Conservation (phyloP, 345 rosid species). For the Conringia planisiliqua region DNA sequence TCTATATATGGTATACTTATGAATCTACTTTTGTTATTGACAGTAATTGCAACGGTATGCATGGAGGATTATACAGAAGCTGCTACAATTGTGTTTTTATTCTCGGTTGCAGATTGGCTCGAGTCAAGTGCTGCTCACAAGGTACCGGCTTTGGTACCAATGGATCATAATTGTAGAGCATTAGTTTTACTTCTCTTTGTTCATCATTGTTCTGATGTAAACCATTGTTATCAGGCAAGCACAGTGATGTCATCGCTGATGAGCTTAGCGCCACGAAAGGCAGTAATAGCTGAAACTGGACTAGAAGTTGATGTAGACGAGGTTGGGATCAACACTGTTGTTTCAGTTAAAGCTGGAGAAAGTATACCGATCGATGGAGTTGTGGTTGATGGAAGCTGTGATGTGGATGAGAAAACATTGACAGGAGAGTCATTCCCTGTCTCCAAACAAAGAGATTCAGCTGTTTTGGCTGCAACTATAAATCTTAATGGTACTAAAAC, state of each 20-base stretch:
- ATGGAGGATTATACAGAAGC: constrained; percentile 79
- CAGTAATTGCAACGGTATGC: constrained; percentile 72
- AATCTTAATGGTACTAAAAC: constrained; percentile 57
- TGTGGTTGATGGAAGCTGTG: constrained; percentile 73
- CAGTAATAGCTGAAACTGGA: constrained; percentile 73
- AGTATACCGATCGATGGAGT: constrained; percentile 82
- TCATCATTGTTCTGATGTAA: not conserved
- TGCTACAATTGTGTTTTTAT: constrained; percentile 75
- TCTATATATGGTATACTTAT: not conserved
- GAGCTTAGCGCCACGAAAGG: constrained; percentile 74
- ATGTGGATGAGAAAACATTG: constrained; percentile 85
- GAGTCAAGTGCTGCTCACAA: constrained; percentile 83
- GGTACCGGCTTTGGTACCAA: constrained; percentile 23
- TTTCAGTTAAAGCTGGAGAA: constrained; percentile 81
- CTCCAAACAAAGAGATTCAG: constrained; percentile 55
- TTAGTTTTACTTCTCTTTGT: not conserved
- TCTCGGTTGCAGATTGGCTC: constrained; percentile 81
- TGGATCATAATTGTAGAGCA: not conserved
- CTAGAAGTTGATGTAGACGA: constrained; percentile 59
- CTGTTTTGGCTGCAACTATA: constrained; percentile 85
- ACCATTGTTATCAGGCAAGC: constrained; percentile 49
- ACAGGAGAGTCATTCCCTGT: constrained; percentile 91
- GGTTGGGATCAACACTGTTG: constrained; percentile 54
- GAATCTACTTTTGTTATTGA: not conserved
- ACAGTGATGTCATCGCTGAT: constrained; percentile 74